Evolutionary conservation across 1,139 yeast genomes (phyloP), one percentile per base, ranked within the genome.

Genomic region (Blastobotrys indianensis): DNA sequence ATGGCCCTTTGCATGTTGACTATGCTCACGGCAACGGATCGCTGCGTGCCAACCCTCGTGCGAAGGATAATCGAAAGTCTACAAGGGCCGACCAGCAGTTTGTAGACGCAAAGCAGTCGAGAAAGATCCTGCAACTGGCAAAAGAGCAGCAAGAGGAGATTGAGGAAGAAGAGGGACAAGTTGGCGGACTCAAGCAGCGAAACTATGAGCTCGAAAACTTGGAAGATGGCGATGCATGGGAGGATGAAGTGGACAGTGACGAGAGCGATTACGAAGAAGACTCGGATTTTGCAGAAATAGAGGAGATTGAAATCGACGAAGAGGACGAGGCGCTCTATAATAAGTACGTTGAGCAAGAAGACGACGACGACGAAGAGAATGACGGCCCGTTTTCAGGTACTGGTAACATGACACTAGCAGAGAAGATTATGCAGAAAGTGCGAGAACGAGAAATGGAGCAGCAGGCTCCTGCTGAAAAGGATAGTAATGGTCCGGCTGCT

Each of bases 91-190:
- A 69, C 29, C 90, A 83, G 48, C 82, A 76, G 38, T 82, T 68
- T 57, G 74, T 92, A 40, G 97, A 90, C 69, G 86, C 97, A 15
- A 73, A 79, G 25, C 73, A 87, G 32, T 85, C 97, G 1, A 76
- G 94, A 66, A 87, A 80, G 68, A 90, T 92, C 65, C 72, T 92
- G 54, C 85, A 84, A 62, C 73, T 92, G 54, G 98, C 97, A 12
- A 81, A 77, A 58, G 92, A 84, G 58, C 98, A 92, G 68, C 97
- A 88, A 64, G 90, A 85, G 40, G 98, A 92, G 63, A 65, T 90
- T 29, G 85, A 76, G 48, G 72, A 66, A 6, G 95, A 86, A 61
- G 87, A 81, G 53, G 59, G 56, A 17, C 62, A 57, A 9, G 65
- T 59, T 35, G 63, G 60, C 28, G n/a, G n/a, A n/a, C n/a, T n/a